Evolutionary conservation across 2,329 filamentous ascomycete genomes (phyloP), one percentile per base, ranked within the genome.

Genomic region (Trichoderma sp.): DNA sequence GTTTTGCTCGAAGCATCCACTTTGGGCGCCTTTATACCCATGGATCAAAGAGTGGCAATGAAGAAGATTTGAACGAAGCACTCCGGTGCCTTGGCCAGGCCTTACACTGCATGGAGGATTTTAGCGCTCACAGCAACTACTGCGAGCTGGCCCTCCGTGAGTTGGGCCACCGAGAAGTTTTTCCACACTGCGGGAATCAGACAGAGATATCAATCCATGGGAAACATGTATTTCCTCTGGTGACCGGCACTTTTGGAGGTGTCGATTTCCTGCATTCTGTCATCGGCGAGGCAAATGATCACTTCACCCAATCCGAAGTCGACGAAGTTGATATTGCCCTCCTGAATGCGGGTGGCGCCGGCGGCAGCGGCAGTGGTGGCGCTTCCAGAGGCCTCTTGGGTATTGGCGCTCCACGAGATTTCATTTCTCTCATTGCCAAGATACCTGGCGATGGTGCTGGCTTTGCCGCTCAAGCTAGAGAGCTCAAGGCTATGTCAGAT

Each of bases 181-280:
- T 94, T 73, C 82, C 92, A 7, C 92, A 94, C 75, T 91, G 89
- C 64, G 92, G 92, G n/a, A 78, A 81, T 3, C 80, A 81, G 10
- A 87, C 91, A 0, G 84, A 92, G 76, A 89, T 93, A 71, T 87
- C 88, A 71, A 76, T 81, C 32, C 84, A 81, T 52, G 91, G 91
- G 56, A 88, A 87, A 71, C 84, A 82, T n/a, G 85, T 93, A 10
- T 95, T 85, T 73, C 92, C 92, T 5, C 82, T 95, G 1, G 89
- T 93, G 26, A 95, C 92, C 1, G 88, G 89, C 54, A 81, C 79
- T 13, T 96, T 96, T 79, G 92, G 92, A 51, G 92, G 89, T 72
- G 92, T 95, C 3, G 92, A 95, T 77, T 96, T 96, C 77, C 82
- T 95, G 72, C 92, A 96, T 78, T 94, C 91, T 1, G 91, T 93